Percentiles rank a stretch among this genome's conserved stretches.
These are phyloP conservation scores for Meira miltonrushii DNA, from an alignment of 1,284 basidiomycete genomes.

Conservation along the genomic window DNA sequence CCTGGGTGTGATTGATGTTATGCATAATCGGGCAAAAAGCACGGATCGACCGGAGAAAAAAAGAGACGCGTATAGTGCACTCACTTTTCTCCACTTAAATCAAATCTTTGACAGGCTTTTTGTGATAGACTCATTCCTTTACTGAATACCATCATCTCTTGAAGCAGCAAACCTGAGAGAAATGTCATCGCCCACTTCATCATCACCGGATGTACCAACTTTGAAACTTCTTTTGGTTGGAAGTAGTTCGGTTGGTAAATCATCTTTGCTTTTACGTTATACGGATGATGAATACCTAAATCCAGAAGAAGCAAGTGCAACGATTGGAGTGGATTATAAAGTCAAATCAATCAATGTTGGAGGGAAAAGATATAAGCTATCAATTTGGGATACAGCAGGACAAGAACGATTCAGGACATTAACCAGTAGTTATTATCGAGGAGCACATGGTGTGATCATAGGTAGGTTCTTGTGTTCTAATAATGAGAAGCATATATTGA, in stretches of 20 bases:
- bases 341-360: slow-evolving; percentile 57
- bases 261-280: slow-evolving; percentile 83
- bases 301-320: slow-evolving; percentile 88
- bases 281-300: slow-evolving; percentile 93
- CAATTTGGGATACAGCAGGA: slow-evolving; percentile 57
- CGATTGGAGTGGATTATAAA: slow-evolving; percentile 67
- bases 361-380: slow-evolving; percentile 58
- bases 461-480: slow-evolving; percentile 57
- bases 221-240: slow-evolving; percentile 61
- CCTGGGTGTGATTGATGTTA: no score
- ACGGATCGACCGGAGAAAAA: no score
- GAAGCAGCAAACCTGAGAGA: no score
- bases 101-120: no score
- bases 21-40: no score
- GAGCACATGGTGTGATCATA: slow-evolving; percentile 87
- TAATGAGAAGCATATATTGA: neutral
- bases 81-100: no score
- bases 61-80: no score
- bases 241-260: slow-evolving; percentile 81
- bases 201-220: slow-evolving; percentile 26
- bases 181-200: neutral
- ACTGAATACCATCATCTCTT: no score
- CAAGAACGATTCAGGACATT: slow-evolving; percentile 64
- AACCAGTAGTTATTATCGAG: slow-evolving; percentile 84
- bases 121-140: no score